Base-by-base conservation (phyloP, 805 yeast species). In the Zygoascus biomembranicola region DNA sequence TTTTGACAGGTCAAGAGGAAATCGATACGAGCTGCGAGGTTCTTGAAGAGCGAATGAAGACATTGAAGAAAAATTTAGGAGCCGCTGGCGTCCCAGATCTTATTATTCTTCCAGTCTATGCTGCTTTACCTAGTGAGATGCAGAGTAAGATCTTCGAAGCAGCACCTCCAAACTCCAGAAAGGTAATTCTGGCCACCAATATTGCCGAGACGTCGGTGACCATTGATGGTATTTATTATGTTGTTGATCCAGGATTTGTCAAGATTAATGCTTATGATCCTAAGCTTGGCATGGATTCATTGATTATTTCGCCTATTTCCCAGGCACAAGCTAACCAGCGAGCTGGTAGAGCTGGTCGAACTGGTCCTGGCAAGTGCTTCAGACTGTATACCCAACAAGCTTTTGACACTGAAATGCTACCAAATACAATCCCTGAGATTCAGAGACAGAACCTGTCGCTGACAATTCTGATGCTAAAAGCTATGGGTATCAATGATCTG, bases 291-390 rank as follows among this genome's bases (percentile, higher is more conserved):
- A 90, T 92, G 82, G 95, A 90, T 55, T 84, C 90, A 35, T 75
- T 94, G 55, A 80, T 85, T 47, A 90, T 94, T 5, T 80, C 84
- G 14, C 95, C 97, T 0, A 89, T 95, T 58, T 90, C 98, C 0
- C 83, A 84, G 63, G 99, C 99, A 0, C 90, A 96, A 44, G 97
- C 97, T 0, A 90, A 89, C 63, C 99, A 94, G 70, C 76, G 99
- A 63, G 90, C 97, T 1, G 99, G 99, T 66, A 81, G 99, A 73
- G 99, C 98, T 5, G 99, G 99, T 43, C 84, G 99, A 73, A 90
- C 95, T 8, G 90, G 96, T 0, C 97, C 98, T 0, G 99, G 99
- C 16, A 87, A 88, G 65, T 94, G 98, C 69, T 94, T 85, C 63
- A 68, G 99, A 41, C 71, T 94, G 20, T 94, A 82, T 65, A 92